Evolutionary conservation across 306 rosid genomes (phyloP).

Genomic region (Cucumis melo): DNA sequence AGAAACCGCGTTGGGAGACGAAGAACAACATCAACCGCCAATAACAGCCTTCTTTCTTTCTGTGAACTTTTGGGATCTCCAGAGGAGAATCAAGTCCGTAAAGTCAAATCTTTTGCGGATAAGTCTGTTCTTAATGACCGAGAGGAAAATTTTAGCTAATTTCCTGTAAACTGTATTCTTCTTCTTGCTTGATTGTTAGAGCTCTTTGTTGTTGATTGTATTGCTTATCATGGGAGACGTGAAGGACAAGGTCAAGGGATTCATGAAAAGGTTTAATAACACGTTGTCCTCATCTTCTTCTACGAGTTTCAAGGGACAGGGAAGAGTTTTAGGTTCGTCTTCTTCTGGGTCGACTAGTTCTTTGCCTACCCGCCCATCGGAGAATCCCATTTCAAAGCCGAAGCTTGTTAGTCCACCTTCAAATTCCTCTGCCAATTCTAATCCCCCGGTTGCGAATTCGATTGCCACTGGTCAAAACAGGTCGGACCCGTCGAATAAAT

Average conservation of each 20-base stretch:
- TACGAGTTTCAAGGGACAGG: constrained; percentile 84
- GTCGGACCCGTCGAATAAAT: constrained; percentile 4
- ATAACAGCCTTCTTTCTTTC: background rate
- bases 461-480: background rate
- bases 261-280: constrained; percentile 70
- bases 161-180: background rate
- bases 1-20: background rate
- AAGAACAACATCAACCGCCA: background rate
- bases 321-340: constrained; percentile 77
- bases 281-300: constrained; percentile 54
- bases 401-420: constrained; percentile 20
- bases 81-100: background rate
- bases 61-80: background rate
- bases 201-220: background rate
- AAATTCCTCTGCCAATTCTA: constrained; percentile 7
- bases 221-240: constrained; percentile 46
- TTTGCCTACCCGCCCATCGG: constrained; percentile 14
- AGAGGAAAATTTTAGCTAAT: background rate
- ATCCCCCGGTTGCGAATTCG: constrained; percentile 21
- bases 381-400: constrained; percentile 25
- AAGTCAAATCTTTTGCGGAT: background rate
- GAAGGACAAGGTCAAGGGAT: constrained; percentile 81
- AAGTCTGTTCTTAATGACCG: background rate
- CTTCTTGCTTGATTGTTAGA: background rate
- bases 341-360: constrained; percentile 32